phyloP scores from a whole-genome alignment of 345 rosid species.

The Citrus unshiu region DNA sequence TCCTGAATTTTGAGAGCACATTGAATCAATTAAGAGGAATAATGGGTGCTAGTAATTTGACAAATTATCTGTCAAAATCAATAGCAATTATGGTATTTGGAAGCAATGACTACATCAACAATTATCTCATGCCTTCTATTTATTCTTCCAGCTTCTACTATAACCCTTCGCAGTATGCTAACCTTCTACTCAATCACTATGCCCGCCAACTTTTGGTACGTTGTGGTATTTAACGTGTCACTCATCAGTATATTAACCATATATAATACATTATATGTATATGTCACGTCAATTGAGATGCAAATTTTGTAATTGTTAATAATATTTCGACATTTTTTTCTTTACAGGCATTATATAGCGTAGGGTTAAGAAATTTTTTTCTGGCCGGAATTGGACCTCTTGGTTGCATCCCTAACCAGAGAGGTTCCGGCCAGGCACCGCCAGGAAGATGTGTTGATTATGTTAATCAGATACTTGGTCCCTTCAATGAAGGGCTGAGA shows the following conservation, averaged over 20 bases:
- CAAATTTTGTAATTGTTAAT: background rate
- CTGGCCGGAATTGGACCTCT: conserved; percentile 68
- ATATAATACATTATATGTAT: no score
- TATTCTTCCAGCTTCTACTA: conserved; percentile 57
- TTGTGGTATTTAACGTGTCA: no score
- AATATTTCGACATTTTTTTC: background rate
- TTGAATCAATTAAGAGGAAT: conserved; percentile 50
- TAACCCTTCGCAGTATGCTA: conserved; percentile 51
- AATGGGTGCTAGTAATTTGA: conserved; percentile 43
- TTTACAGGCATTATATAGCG: conserved; percentile 51
- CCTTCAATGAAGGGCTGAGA: conserved; percentile 68
- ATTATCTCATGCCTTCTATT: conserved; percentile 70
- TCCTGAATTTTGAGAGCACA: conserved; percentile 57
- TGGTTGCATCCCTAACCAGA: conserved; percentile 83
- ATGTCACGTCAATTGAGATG: background rate
- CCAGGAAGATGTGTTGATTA: conserved; percentile 58
- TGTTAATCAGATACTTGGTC: conserved; percentile 63
- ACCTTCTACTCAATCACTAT: conserved; percentile 61
- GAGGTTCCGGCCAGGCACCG: conserved; percentile 45
- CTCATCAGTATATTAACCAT: no score
- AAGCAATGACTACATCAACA: conserved; percentile 94
- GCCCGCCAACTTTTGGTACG: conserved; percentile 58
- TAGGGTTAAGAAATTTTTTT: conserved; percentile 68
- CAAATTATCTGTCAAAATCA: conserved; percentile 45
- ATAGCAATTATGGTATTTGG: conserved; percentile 63